phyloP scores from a whole-genome alignment of 2,329 filamentous ascomycete genomes.

The Tolypocladium inflatum region DNA sequence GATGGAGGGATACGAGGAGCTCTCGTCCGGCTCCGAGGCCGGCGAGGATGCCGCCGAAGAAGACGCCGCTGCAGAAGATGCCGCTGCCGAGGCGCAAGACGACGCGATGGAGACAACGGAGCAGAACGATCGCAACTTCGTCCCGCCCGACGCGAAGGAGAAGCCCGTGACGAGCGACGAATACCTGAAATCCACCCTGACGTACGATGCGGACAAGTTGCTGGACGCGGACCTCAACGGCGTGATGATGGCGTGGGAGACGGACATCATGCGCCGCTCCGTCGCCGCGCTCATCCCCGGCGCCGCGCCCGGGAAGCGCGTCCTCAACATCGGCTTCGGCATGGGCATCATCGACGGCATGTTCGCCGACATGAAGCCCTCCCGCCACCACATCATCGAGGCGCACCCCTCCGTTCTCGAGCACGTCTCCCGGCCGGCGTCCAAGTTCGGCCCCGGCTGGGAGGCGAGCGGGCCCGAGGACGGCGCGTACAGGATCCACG shows the following conservation, averaged over 20 bases:
- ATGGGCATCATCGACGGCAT: slow-evolving; percentile 83
- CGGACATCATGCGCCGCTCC: slow-evolving; percentile 72
- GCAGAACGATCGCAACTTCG: slow-evolving; percentile 17
- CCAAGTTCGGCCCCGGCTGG: slow-evolving; percentile 46
- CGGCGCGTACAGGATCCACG: slow-evolving; percentile 63
- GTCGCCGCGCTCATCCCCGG: slow-evolving; percentile 54
- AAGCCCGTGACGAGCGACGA: slow-evolving; percentile 51
- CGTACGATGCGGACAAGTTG: slow-evolving; percentile 55
- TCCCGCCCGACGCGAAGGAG: slow-evolving; percentile 25
- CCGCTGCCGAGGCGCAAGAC: slow-evolving; percentile 19
- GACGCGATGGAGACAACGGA: slow-evolving; percentile 17
- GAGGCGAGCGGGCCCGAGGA: slow-evolving; percentile 44
- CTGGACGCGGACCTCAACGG: slow-evolving; percentile 70
- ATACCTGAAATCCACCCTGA: slow-evolving; percentile 59
- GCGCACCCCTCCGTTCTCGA: slow-evolving; percentile 70
- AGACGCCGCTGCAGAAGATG: slow-evolving; percentile 19
- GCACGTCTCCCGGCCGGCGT: slow-evolving; percentile 42
- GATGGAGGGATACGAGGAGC: slow-evolving; percentile 70
- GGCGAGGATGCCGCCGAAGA: slow-evolving; percentile 34
- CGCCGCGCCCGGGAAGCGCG: slow-evolving; percentile 44
- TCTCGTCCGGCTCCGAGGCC: slow-evolving; percentile 48
- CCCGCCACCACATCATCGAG: slow-evolving; percentile 75
- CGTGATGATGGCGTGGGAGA: slow-evolving; percentile 93
- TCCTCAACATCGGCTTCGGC: slow-evolving; percentile 82
- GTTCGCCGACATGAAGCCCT: slow-evolving; percentile 59